Percentiles rank a stretch among this genome's conserved stretches.
phyloP scores from a whole-genome alignment of 306 rosid genomes.

The Astragalus glycyphyllos region DNA sequence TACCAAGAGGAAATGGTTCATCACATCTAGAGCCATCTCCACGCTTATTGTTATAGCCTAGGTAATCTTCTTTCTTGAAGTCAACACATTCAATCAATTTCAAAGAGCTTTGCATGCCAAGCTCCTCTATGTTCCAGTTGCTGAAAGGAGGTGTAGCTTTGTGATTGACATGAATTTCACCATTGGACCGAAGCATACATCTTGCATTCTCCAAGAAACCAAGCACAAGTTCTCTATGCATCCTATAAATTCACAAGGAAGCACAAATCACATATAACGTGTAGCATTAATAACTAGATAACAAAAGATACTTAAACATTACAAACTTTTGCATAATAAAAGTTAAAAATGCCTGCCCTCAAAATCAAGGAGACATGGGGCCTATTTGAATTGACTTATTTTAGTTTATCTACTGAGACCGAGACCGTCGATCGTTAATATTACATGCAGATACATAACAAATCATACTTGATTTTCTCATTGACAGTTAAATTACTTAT shows the following conservation, averaged over 20 bases:
- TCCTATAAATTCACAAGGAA: slow-evolving; percentile 44
- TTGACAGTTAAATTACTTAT: no score
- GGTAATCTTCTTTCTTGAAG: slow-evolving; percentile 60
- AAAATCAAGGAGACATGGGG: no score
- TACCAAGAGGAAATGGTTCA: slow-evolving; percentile 59
- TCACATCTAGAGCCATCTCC: slow-evolving; percentile 57
- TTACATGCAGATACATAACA: no score
- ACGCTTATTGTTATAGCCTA: slow-evolving; percentile 60
- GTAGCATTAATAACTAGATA: slow-evolving; percentile 10
- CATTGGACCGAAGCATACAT: slow-evolving; percentile 54
- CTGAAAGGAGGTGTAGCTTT: slow-evolving; percentile 52
- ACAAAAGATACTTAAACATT: no score
- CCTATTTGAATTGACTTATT: no score
- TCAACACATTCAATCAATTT: slow-evolving; percentile 39
- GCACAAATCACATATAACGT: not conserved
- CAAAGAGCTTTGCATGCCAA: slow-evolving; percentile 46
- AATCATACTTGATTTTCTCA: no score
- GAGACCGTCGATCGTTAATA: no score
- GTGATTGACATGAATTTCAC: slow-evolving; percentile 71
- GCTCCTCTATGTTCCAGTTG: slow-evolving; percentile 48
- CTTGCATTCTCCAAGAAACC: slow-evolving; percentile 60
- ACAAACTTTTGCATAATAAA: no score
- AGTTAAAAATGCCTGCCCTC: no score
- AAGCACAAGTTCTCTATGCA: slow-evolving; percentile 55
- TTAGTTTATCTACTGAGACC: no score